Conservation (phyloP, 2,329 filamentous ascomycete genomes). For the Simplicillium aogashimaense region DNA sequence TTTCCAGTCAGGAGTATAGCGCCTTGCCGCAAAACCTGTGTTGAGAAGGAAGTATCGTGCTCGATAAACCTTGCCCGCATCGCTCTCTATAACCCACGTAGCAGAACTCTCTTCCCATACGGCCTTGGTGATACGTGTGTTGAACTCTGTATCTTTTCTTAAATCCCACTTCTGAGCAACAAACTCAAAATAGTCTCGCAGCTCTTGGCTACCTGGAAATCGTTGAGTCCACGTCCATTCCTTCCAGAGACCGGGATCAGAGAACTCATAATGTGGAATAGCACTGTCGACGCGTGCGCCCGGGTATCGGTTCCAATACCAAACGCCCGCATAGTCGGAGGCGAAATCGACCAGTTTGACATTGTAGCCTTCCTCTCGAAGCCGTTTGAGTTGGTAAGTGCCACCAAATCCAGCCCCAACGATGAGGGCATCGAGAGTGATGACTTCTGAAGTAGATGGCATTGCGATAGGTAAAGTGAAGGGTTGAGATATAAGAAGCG, state of each 20-base stretch:
- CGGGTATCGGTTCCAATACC: constrained; percentile 25
- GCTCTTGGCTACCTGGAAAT: constrained; percentile 21
- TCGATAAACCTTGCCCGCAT: constrained; percentile 19
- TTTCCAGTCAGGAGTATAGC: constrained; percentile 51
- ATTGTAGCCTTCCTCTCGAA: constrained; percentile 4
- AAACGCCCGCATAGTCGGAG: constrained; percentile 15
- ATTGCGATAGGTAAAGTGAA: too few relatives aligned
- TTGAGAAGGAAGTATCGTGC: constrained; percentile 26
- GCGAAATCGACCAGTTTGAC: constrained; percentile 2
- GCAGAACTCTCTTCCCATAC: constrained; percentile 20
- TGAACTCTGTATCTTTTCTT: constrained; percentile 28
- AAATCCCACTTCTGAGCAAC: constrained; percentile 26
- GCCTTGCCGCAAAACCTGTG: constrained; percentile 40
- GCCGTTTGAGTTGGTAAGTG: constrained; percentile 2
- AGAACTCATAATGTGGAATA: constrained; percentile 16
- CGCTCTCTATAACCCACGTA: constrained; percentile 26
- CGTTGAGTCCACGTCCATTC: constrained; percentile 27
- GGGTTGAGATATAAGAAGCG: too few relatives aligned
- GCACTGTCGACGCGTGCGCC: constrained; percentile 22
- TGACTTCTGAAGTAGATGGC: too few relatives aligned
- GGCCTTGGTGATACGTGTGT: constrained; percentile 24
- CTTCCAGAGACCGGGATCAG: constrained; percentile 19
- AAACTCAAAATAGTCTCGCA: constrained; percentile 29
- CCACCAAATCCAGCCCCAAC: constrained; percentile 7
- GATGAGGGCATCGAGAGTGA: constrained; percentile 5